Conservation (phyloP, 495 filamentous ascomycete species). For the Bryoglossum gracile region DNA sequence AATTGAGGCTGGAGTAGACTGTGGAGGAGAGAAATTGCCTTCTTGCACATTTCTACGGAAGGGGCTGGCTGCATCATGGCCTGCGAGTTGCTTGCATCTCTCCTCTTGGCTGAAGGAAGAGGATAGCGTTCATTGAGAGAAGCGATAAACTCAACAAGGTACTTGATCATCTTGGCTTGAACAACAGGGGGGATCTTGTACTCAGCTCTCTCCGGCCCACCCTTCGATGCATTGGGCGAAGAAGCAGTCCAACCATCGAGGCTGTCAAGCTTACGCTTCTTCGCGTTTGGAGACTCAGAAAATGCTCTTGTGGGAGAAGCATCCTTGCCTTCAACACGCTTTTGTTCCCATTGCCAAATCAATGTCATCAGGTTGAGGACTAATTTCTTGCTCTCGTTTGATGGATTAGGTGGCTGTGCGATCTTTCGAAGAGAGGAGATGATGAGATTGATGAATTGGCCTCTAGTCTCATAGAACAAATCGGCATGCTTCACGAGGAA, state of each 20-base stretch:
- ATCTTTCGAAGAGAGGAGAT: conserved; percentile 86
- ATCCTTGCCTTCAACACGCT: conserved; percentile 53
- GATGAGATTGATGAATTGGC: conserved; percentile 81
- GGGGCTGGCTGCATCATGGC: conserved; percentile 42
- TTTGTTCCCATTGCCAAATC: conserved; percentile 90
- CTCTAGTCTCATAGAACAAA: conserved; percentile 90
- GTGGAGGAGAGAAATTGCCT: conserved; percentile 72
- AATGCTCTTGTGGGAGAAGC: conserved; percentile 35
- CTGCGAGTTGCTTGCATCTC: conserved; percentile 42
- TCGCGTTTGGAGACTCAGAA: conserved; percentile 63
- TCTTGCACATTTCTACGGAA: conserved; percentile 71
- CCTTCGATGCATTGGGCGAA: conserved; percentile 41
- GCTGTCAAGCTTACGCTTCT: conserved; percentile 68
- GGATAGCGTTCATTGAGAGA: conserved; percentile 77
- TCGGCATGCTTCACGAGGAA: conserved; percentile 90
- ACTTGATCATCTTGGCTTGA: conserved; percentile 76
- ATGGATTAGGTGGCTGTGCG: conserved; percentile 73
- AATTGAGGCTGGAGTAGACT: conserved; percentile 80
- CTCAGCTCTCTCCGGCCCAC: conserved; percentile 48
- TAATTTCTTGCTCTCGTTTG: conserved; percentile 87
- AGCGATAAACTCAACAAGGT: conserved; percentile 89
- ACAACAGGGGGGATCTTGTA: conserved; percentile 60
- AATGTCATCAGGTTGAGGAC: conserved; percentile 83
- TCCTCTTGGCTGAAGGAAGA: conserved; percentile 59
- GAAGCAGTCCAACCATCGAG: conserved; percentile 30